Evolutionary conservation across 371 early-diverging fungal species (phyloP).

Genomic region (Zychaea mexicana): DNA sequence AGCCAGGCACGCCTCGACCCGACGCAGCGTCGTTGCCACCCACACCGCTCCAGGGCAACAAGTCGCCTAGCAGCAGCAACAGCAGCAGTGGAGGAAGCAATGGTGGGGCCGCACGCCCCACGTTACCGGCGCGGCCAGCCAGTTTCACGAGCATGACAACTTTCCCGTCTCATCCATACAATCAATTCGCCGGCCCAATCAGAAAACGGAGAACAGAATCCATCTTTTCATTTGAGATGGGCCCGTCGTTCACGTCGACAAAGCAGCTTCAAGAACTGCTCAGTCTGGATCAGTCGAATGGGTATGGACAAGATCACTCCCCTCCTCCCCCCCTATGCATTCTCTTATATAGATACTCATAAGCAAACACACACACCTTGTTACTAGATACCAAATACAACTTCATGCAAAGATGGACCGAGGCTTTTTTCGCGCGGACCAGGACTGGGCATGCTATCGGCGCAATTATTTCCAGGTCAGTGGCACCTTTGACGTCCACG

Average conservation of each 20-base stretch:
- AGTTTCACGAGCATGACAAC: conserved; percentile 46
- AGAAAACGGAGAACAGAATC: conserved; percentile 50
- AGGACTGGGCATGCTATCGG: conserved; percentile 88
- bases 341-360: not conserved
- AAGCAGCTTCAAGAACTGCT: conserved; percentile 41
- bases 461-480: conserved; percentile 89
- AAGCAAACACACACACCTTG: not conserved
- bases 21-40: conserved; percentile 18
- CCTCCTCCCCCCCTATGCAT: not conserved
- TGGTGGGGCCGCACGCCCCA: conserved; percentile 23
- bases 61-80: conserved; percentile 22
- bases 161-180: conserved; percentile 49
- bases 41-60: conserved; percentile 16
- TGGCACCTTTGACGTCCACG: conserved; percentile 57
- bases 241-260: conserved; percentile 45
- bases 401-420: conserved; percentile 73
- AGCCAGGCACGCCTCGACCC: conserved; percentile 23
- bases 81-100: conserved; percentile 17
- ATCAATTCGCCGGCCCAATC: conserved; percentile 25
- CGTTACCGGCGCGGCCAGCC: conserved; percentile 39
- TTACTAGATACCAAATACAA: conserved; percentile 42
- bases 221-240: conserved; percentile 51
- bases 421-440: conserved; percentile 74
- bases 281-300: conserved; percentile 46
- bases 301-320: conserved; percentile 31